Evolutionary conservation across 441 rosid genomes (phyloP).

Genomic region (Gossypium davidsonii): DNA sequence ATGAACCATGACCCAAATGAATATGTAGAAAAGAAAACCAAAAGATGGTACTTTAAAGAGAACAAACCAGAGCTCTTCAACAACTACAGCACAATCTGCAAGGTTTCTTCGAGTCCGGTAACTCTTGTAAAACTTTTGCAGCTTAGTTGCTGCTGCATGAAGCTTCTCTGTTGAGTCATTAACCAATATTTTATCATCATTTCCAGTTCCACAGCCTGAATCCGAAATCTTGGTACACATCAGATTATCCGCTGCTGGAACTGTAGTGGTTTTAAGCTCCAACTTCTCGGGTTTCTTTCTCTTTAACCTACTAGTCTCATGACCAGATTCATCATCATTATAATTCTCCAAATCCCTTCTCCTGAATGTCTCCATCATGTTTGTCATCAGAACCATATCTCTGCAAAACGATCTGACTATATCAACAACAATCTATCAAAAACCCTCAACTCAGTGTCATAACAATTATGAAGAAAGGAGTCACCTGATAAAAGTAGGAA

Average conservation of each 20-base stretch:
- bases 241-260: not conserved
- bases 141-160: conserved; percentile 60
- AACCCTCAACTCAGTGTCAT: not conserved
- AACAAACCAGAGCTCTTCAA: conserved; percentile 48
- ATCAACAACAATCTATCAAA: not conserved
- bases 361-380: not conserved
- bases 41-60: not conserved
- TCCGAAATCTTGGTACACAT: no score
- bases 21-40: no score
- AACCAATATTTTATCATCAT: no score
- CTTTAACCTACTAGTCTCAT: not conserved
- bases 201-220: no score
- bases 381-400: not conserved
- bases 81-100: conserved; percentile 66
- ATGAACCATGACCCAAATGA: not conserved
- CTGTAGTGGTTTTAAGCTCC: not conserved
- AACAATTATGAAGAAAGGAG: not conserved
- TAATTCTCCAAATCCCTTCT: not conserved
- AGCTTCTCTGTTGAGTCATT: conserved; percentile 27
- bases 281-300: not conserved
- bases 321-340: not conserved
- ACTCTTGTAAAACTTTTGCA: conserved; percentile 67
- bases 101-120: conserved; percentile 61
- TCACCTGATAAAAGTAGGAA: not conserved
- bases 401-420: not conserved